A percentile compares a stretch with the other conserved stretches of the same genome.
phyloP scores from a whole-genome alignment of 139 green algal genomes.

The Tetratostichococcus sp. region DNA sequence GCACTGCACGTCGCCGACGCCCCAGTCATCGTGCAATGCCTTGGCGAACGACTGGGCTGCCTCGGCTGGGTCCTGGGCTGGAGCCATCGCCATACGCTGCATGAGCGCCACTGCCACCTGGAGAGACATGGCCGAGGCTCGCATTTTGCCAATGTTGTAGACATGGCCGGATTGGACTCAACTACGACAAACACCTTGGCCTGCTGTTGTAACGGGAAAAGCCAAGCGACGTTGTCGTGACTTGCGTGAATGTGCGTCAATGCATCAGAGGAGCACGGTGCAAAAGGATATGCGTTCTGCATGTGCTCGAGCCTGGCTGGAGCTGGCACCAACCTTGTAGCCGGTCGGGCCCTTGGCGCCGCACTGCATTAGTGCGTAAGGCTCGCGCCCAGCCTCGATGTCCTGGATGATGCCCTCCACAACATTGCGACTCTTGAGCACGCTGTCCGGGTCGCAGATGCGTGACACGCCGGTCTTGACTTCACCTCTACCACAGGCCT shows the following conservation, averaged over 20 bases:
- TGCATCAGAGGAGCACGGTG: too few relatives aligned
- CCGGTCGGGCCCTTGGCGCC: constrained; percentile 15
- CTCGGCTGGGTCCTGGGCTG: not conserved
- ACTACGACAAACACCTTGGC: too few relatives aligned
- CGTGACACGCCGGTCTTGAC: not conserved
- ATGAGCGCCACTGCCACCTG: constrained; percentile 62
- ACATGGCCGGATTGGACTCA: too few relatives aligned
- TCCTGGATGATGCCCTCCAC: constrained; percentile 48
- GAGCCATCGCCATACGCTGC: constrained; percentile 24
- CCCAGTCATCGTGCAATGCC: constrained; percentile 53
- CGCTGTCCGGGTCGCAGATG: not conserved
- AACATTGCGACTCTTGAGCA: constrained; percentile 12
- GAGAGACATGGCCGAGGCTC: too few relatives aligned
- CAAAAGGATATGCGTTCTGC: too few relatives aligned
- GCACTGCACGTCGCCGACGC: constrained; percentile 55
- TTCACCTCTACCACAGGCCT: not conserved
- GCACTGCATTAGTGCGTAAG: constrained; percentile 28
- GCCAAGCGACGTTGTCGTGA: too few relatives aligned
- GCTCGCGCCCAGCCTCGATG: constrained; percentile 30
- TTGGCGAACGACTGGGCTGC: constrained; percentile 41
- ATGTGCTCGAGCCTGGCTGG: too few relatives aligned
- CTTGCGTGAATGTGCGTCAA: too few relatives aligned
- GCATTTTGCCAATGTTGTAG: too few relatives aligned
- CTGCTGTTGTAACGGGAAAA: too few relatives aligned
- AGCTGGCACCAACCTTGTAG: constrained; percentile 14